Conservation (phyloP, 345 rosid genomes). For the Citrus reticulata region DNA sequence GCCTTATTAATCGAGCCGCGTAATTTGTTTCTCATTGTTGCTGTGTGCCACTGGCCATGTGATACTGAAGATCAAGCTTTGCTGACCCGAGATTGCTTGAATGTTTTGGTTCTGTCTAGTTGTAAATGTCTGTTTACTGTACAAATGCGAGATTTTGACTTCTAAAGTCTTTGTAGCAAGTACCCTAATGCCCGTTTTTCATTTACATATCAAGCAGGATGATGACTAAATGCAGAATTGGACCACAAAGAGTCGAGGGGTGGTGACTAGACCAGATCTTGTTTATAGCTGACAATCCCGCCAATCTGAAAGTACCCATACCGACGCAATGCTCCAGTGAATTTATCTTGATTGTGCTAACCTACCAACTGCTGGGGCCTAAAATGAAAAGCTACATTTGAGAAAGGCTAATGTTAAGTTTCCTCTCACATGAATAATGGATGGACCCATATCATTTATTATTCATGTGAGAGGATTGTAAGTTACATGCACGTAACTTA, state of each 20-base stretch:
- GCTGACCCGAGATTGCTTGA: not conserved
- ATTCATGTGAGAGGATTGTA: no score
- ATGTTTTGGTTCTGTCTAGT: not conserved
- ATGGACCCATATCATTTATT: no score
- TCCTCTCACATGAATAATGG: rapidly evolving
- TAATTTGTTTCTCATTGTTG: not conserved
- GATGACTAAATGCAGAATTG: not conserved
- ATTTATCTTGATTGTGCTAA: not conserved
- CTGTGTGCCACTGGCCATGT: not conserved
- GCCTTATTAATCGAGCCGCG: not conserved
- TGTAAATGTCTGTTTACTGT: not conserved
- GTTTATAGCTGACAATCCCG: not conserved
- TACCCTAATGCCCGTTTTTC: not conserved
- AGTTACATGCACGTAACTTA: no score
- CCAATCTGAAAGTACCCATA: not conserved
- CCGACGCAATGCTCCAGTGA: not conserved
- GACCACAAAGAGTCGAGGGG: not conserved
- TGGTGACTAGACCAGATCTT: not conserved
- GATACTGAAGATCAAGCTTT: not conserved
- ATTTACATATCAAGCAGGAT: not conserved
- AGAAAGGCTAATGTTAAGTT: no score
- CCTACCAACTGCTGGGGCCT: not conserved
- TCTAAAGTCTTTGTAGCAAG: not conserved
- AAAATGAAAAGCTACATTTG: not conserved
- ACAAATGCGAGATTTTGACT: not conserved